A percentile compares a stretch with the other conserved stretches of the same genome.
Evolutionary conservation across 1,284 basidiomycete genomes (phyloP).

Genomic region (Moniliophthora roreri): DNA sequence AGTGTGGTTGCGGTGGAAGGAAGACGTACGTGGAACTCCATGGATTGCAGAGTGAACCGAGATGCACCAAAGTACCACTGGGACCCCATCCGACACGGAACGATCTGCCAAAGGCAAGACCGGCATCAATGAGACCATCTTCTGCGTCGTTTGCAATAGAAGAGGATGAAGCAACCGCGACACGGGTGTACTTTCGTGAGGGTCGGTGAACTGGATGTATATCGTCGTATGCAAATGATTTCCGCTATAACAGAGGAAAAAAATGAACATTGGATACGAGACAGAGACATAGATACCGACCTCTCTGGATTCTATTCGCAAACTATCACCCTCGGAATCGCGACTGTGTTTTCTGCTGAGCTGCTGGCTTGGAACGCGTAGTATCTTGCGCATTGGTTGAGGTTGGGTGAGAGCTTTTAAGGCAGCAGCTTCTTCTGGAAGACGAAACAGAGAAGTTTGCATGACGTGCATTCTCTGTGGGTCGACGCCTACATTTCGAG

Average conservation of each 20-base stretch:
- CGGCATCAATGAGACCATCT: slow-evolving; percentile 74
- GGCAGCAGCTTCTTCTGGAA: slow-evolving; percentile 67
- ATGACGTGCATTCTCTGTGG: slow-evolving; percentile 87
- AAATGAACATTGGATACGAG: slow-evolving; percentile 4
- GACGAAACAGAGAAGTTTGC: slow-evolving; percentile 84
- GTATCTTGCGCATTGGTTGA: slow-evolving; percentile 34
- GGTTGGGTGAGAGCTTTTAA: slow-evolving; percentile 48
- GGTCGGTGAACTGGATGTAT: slow-evolving; percentile 63
- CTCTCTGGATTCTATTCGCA: slow-evolving; percentile 64
- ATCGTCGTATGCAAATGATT: slow-evolving; percentile 76
- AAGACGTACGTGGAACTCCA: slow-evolving; percentile 44
- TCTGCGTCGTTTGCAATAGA: slow-evolving; percentile 69
- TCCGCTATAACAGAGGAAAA: slow-evolving; percentile 43
- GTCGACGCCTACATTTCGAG: slow-evolving; percentile 71
- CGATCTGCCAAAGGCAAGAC: slow-evolving; percentile 82
- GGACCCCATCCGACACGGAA: slow-evolving; percentile 94
- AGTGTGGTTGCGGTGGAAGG: slow-evolving; percentile 6
- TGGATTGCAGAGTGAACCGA: slow-evolving; percentile 70
- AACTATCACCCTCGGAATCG: slow-evolving; percentile 69
- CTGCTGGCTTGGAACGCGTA: slow-evolving; percentile 22
- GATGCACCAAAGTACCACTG: slow-evolving; percentile 73
- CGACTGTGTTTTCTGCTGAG: slow-evolving; percentile 70
- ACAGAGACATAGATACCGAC: slow-evolving; percentile 34
- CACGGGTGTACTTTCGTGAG: slow-evolving; percentile 69
- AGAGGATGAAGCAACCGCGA: slow-evolving; percentile 49